Conservation (phyloP, 306 rosid species). For the Sicyos edulis region DNA sequence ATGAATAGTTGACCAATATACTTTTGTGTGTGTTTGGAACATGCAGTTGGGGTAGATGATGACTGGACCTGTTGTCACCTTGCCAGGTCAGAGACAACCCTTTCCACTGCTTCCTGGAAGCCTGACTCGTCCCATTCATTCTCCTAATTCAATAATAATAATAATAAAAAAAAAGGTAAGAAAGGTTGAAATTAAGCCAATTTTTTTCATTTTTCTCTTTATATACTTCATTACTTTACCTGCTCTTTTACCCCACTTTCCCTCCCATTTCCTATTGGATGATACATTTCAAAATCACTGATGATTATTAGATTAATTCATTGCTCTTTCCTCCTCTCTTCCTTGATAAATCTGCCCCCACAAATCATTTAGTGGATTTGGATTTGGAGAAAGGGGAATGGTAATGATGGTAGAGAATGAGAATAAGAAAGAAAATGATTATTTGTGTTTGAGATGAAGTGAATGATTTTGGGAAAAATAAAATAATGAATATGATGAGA, state of each 20-base stretch:
- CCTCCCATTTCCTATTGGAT: slow-evolving; percentile 14
- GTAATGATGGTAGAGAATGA: too few relatives aligned
- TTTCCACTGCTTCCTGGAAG: slow-evolving; percentile 59
- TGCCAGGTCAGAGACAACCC: slow-evolving; percentile 42
- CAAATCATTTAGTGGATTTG: neutral
- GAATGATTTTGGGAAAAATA: too few relatives aligned
- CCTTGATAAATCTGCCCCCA: neutral
- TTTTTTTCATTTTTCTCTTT: neutral
- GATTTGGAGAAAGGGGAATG: too few relatives aligned
- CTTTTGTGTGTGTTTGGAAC: neutral
- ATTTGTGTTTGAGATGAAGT: too few relatives aligned
- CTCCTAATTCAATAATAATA: slow-evolving; percentile 24
- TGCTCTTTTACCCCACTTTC: slow-evolving; percentile 8
- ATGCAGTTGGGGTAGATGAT: neutral
- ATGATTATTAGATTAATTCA: neutral
- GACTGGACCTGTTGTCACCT: neutral
- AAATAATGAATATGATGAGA: too few relatives aligned
- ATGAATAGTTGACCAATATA: slow-evolving; percentile 9
- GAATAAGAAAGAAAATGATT: too few relatives aligned
- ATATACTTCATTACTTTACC: neutral
- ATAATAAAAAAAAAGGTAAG: neutral
- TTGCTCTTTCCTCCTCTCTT: neutral
- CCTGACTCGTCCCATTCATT: slow-evolving; percentile 54
- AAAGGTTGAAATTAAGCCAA: neutral
- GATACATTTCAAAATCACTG: neutral